These are phyloP conservation scores for Penicillium chermesinum DNA, from an alignment of 495 filamentous ascomycete species.

Conservation along the genomic window DNA sequence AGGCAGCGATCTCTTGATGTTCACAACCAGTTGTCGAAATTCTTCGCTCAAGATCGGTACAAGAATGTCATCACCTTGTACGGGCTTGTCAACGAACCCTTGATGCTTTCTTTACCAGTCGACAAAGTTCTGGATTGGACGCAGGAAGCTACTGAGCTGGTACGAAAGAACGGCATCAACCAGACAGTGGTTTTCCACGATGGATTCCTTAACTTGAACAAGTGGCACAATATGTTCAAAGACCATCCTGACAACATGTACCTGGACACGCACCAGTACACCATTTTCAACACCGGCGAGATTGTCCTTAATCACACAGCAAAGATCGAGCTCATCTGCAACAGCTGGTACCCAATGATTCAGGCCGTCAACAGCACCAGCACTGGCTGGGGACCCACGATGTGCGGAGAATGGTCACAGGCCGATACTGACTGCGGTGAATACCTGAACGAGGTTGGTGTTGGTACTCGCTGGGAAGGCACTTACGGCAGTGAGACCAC, in stretches of 20 bases:
- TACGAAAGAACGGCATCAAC: conserved; percentile 64
- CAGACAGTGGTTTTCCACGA: conserved; percentile 72
- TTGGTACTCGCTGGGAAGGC: conserved; percentile 88
- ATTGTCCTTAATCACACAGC: conserved; percentile 66
- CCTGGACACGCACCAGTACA: conserved; percentile 91
- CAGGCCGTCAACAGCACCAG: conserved; percentile 58
- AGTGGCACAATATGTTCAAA: conserved; percentile 70
- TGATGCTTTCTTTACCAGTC: conserved; percentile 60
- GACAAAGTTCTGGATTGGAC: conserved; percentile 67
- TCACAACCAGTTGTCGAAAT: conserved; percentile 71
- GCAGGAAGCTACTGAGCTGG: conserved; percentile 52
- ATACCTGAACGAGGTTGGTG: conserved; percentile 84
- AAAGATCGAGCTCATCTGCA: conserved; percentile 80
- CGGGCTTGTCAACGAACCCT: conserved; percentile 82
- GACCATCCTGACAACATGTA: conserved; percentile 50
- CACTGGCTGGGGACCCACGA: conserved; percentile 91
- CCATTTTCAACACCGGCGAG: conserved; percentile 77
- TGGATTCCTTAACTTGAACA: conserved; percentile 72
- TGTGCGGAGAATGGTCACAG: conserved; percentile 97
- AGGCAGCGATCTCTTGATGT: conserved; percentile 73
- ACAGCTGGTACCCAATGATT: conserved; percentile 78
- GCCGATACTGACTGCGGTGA: conserved; percentile 92
- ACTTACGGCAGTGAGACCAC: conserved; percentile 58
- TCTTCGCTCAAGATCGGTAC: conserved; percentile 83
- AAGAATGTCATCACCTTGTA: conserved; percentile 80